Conservation (phyloP, 2,329 filamentous ascomycete species). For the Fusarium palustre region DNA sequence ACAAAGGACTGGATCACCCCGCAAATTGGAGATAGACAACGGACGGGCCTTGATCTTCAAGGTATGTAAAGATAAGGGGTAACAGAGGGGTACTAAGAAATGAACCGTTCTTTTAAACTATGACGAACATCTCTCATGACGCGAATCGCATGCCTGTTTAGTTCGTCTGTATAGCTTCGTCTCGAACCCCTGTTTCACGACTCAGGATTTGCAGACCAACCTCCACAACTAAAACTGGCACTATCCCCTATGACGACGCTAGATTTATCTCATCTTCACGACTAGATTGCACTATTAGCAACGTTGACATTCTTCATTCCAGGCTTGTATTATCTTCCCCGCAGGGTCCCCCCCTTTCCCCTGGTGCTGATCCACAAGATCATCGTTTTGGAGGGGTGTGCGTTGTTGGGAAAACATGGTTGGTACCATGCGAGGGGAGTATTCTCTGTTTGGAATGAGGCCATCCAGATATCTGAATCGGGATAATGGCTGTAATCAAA, state of each 20-base stretch:
- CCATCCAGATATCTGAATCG: constrained; percentile 9
- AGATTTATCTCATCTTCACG: background rate
- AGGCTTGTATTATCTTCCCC: constrained; percentile 24
- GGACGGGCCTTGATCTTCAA: background rate
- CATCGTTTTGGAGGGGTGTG: constrained; percentile 18
- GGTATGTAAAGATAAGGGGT: background rate
- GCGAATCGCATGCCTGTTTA: background rate
- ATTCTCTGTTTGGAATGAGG: constrained; percentile 18
- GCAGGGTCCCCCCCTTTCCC: constrained; percentile 24
- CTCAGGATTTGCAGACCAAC: background rate
- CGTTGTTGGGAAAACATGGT: background rate
- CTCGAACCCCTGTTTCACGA: constrained; percentile 12
- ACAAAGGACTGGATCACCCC: constrained; percentile 18
- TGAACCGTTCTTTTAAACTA: constrained; percentile 9
- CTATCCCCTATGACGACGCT: constrained; percentile 12
- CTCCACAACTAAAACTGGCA: constrained; percentile 11
- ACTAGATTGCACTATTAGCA: background rate
- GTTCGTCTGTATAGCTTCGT: constrained; percentile 7
- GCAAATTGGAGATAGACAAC: constrained; percentile 12
- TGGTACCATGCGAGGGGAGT: background rate
- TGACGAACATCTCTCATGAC: constrained; percentile 12
- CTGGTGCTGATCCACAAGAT: constrained; percentile 19
- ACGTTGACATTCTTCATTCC: constrained; percentile 12
- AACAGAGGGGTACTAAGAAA: constrained; percentile 18
- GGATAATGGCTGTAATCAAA: constrained; percentile 5